A percentile compares a stretch with the other conserved stretches of the same genome.
phyloP scores from a whole-genome alignment of 1,284 basidiomycete genomes.

The Retiboletus flavoniger region DNA sequence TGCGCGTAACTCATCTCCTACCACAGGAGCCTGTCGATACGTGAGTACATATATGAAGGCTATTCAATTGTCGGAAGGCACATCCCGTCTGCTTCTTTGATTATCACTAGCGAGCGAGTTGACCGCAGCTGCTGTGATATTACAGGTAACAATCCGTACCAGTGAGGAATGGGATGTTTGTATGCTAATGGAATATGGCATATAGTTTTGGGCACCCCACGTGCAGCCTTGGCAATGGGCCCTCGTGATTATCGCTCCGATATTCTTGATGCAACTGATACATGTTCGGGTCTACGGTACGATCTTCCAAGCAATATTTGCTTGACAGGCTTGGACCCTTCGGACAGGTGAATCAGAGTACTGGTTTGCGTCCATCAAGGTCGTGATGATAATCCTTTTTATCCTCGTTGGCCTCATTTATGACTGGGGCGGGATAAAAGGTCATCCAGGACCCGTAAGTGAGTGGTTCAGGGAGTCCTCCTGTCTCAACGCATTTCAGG shows the following conservation, averaged over 20 bases:
- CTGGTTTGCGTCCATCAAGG: conserved; percentile 54
- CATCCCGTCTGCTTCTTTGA: not conserved
- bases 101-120: conserved; percentile 40
- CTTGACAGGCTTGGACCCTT: not conserved
- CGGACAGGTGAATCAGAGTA: conserved; percentile 51
- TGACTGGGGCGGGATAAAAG: conserved; percentile 57
- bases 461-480: not conserved
- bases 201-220: conserved; percentile 43
- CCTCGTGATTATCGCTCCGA: conserved; percentile 48
- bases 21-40: conserved; percentile 40
- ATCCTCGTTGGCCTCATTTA: conserved; percentile 56
- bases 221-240: conserved; percentile 53
- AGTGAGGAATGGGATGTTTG: not conserved
- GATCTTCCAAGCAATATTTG: not conserved
- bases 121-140: conserved; percentile 43
- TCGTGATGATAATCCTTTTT: conserved; percentile 52
- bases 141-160: conserved; percentile 35
- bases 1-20: conserved; percentile 3
- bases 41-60: conserved; percentile 26
- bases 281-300: conserved; percentile 50
- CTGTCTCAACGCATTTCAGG: conserved; percentile 30
- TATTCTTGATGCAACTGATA: conserved; percentile 45
- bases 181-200: conserved; percentile 6
- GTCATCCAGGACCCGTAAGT: conserved; percentile 50
- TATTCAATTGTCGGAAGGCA: not conserved